Percentiles rank a stretch among this genome's conserved stretches.
phyloP scores from a whole-genome alignment of 83 land plant genomes.

The Picea mariana region DNA sequence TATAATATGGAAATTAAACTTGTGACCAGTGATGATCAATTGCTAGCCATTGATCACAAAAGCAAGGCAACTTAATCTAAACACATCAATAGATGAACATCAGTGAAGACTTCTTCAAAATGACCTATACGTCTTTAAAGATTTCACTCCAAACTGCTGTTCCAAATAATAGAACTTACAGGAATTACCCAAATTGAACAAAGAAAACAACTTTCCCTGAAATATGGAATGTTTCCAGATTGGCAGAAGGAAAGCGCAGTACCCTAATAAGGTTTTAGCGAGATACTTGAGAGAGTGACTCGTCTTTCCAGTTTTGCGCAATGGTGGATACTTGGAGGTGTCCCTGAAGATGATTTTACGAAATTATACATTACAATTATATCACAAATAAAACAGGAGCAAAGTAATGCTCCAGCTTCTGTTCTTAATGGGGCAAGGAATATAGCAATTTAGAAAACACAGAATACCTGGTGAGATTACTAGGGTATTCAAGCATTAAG shows the following conservation, averaged over 20 bases:
- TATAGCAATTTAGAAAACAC: not conserved
- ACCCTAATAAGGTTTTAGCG: constrained; percentile 84
- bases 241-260: constrained; percentile 16
- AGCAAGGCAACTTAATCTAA: not conserved
- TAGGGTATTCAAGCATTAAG: constrained; percentile 47
- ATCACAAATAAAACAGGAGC: not conserved
- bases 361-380: not conserved
- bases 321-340: constrained; percentile 87
- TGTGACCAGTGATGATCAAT: not conserved
- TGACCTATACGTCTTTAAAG: not conserved
- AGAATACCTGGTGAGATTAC: constrained; percentile 42
- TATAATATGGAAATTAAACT: not conserved
- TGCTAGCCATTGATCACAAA: not conserved
- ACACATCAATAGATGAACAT: not conserved
- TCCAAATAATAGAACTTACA: not conserved
- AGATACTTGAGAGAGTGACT: constrained; percentile 89
- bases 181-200: not conserved
- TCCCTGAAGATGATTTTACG: constrained; percentile 60
- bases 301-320: constrained; percentile 83
- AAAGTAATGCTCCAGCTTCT: not conserved
- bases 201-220: not conserved
- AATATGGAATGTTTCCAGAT: not conserved
- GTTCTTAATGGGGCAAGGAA: not conserved
- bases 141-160: not conserved
- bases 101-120: not conserved